These are phyloP conservation scores for Phialophora chinensis DNA, from an alignment of 2,329 filamentous ascomycete species.

Conservation along the genomic window DNA sequence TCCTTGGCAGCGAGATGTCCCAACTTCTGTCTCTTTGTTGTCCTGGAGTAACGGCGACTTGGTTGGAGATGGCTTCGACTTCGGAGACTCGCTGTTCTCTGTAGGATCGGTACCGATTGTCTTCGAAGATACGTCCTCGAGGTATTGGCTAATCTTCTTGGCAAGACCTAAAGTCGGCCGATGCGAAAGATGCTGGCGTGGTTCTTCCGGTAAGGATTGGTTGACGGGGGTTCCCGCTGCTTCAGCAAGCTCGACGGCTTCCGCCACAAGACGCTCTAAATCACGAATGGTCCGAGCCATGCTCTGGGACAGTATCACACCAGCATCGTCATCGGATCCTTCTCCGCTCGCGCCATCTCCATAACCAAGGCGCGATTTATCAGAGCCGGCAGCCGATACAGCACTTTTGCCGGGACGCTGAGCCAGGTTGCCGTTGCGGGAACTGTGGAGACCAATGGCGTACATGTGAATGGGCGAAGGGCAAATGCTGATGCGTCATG, in stretches of 20 bases:
- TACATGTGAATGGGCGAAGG: background rate
- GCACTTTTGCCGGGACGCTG: background rate
- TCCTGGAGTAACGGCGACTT: background rate
- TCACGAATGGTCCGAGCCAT: slow-evolving; percentile 47
- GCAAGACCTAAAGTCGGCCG: slow-evolving; percentile 16
- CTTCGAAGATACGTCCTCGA: slow-evolving; percentile 7
- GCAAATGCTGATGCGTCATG: background rate
- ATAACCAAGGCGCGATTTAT: background rate
- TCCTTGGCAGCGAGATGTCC: slow-evolving; percentile 5
- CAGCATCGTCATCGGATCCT: slow-evolving; percentile 9
- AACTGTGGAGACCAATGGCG: background rate
- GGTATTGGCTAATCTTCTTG: slow-evolving; percentile 19
- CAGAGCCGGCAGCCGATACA: too few species aligned
- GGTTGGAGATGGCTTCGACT: background rate
- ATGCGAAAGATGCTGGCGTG: background rate
- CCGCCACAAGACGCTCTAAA: slow-evolving; percentile 45
- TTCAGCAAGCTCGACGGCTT: slow-evolving; percentile 47
- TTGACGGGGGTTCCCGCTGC: background rate
- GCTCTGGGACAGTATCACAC: slow-evolving; percentile 30
- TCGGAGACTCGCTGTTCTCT: background rate
- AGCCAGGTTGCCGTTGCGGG: background rate
- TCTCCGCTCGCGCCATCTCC: background rate
- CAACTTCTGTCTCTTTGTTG: background rate
- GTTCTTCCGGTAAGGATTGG: background rate
- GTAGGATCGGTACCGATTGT: background rate